phyloP scores from a whole-genome alignment of 1,139 yeast species.

The Nadsonia starkeyi-henricii region DNA sequence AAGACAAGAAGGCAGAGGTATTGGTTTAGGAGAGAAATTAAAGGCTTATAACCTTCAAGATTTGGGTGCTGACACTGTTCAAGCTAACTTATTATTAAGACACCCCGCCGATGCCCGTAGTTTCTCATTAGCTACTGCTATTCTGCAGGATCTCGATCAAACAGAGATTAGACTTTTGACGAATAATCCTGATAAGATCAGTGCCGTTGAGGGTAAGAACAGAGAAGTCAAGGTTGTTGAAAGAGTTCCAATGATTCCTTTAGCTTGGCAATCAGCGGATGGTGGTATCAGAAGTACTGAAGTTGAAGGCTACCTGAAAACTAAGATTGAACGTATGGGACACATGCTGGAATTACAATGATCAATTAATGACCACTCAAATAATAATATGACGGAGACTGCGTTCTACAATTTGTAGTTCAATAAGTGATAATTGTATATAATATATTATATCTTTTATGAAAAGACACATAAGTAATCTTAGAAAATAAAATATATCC shows the following conservation, averaged over 20 bases:
- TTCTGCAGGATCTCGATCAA: conserved; percentile 69
- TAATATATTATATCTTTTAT: too few relatives aligned
- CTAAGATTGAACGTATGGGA: conserved; percentile 96
- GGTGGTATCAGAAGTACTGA: conserved; percentile 70
- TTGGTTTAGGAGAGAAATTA: conserved; percentile 90
- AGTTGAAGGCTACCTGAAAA: conserved; percentile 81
- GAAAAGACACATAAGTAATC: too few relatives aligned
- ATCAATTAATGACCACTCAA: too few relatives aligned
- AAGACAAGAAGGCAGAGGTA: conserved; percentile 97
- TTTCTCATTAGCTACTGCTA: conserved; percentile 87
- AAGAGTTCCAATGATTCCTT: conserved; percentile 92
- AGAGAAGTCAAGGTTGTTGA: conserved; percentile 58
- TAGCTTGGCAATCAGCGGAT: conserved; percentile 63
- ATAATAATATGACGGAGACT: too few relatives aligned
- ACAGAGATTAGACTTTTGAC: conserved; percentile 65
- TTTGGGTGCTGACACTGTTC: conserved; percentile 95
- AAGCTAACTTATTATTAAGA: conserved; percentile 79
- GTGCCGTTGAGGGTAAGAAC: conserved; percentile 82
- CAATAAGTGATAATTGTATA: too few relatives aligned
- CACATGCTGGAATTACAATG: conserved; percentile 45
- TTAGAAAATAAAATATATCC: too few relatives aligned
- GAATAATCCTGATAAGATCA: conserved; percentile 90
- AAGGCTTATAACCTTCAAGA: conserved; percentile 96
- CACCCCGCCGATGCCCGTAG: conserved; percentile 97
- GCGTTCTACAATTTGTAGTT: too few relatives aligned